Evolutionary conservation across 352 stramenopile species (phyloP).

Genomic region (Pelagophyceae sp.): DNA sequence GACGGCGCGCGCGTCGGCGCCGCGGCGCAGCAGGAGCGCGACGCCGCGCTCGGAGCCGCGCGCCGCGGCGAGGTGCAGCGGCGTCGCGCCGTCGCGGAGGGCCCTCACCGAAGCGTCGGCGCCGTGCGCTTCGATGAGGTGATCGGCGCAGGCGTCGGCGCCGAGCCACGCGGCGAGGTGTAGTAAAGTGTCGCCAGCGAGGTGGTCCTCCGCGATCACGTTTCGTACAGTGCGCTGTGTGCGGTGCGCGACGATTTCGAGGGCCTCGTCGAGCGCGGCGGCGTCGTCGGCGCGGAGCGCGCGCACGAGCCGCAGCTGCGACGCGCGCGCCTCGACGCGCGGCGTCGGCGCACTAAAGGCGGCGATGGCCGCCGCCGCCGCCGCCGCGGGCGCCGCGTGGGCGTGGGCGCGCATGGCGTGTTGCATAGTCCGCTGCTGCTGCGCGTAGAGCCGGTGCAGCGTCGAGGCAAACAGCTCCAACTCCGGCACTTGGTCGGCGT

Average conservation of each 20-base stretch:
- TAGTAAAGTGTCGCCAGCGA: background rate
- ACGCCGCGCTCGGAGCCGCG: background rate
- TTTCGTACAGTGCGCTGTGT: no score
- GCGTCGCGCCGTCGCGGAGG: conserved; percentile 1
- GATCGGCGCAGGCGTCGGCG: background rate
- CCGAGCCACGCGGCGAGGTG: background rate
- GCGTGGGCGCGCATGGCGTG: background rate
- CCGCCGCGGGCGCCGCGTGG: background rate
- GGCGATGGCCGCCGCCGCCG: no score
- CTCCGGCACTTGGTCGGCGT: background rate
- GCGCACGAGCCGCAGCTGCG: background rate
- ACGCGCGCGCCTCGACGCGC: no score
- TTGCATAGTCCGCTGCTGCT: background rate
- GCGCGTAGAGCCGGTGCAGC: background rate
- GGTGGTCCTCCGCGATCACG: background rate
- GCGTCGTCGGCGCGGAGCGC: background rate
- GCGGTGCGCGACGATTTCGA: no score
- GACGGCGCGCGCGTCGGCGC: background rate
- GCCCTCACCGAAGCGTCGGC: background rate
- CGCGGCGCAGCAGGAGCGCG: background rate
- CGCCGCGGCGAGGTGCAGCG: conserved; percentile 2
- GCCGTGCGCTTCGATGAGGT: background rate
- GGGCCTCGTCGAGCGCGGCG: background rate
- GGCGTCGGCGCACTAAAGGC: no score
- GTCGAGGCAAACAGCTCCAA: background rate